A percentile compares a stretch with the other conserved stretches of the same genome.
Conservation (phyloP, 129 eudicot genomes). For the Saussurea involucrata region DNA sequence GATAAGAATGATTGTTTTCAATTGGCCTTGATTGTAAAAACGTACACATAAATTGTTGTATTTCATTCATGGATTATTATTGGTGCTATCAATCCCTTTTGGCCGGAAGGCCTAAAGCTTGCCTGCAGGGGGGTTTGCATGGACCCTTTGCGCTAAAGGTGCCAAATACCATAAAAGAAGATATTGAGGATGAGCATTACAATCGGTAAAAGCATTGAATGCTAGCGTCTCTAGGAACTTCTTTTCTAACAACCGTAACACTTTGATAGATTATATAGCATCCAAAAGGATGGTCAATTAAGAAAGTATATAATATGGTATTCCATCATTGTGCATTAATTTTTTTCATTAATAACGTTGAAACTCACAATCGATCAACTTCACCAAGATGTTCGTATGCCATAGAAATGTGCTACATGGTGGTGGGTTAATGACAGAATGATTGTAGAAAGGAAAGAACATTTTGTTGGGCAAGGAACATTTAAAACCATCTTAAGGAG, state of each 20-base stretch:
- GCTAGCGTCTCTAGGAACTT: neutral
- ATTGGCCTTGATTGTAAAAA: neutral
- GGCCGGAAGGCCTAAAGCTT: neutral
- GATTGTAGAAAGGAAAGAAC: neutral
- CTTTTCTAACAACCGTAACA: neutral
- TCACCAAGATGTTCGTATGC: neutral
- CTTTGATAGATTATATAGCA: neutral
- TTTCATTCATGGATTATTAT: neutral
- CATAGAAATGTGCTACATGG: neutral
- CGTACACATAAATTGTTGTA: neutral
- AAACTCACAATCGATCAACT: neutral
- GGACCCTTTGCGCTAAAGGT: neutral
- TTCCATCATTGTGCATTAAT: neutral
- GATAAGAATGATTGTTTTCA: neutral
- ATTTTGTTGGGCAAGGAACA: neutral
- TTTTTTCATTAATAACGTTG: neutral
- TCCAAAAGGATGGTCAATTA: neutral
- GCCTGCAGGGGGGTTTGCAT: neutral
- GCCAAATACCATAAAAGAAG: neutral
- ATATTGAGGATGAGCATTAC: neutral
- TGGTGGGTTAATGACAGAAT: neutral
- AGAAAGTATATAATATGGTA: neutral
- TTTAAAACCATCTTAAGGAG: neutral
- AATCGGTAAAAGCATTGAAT: neutral
- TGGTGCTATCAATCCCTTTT: neutral